Evolutionary conservation across 1,139 yeast species (phyloP).

Genomic region (Scheffersomyces quercinus): DNA sequence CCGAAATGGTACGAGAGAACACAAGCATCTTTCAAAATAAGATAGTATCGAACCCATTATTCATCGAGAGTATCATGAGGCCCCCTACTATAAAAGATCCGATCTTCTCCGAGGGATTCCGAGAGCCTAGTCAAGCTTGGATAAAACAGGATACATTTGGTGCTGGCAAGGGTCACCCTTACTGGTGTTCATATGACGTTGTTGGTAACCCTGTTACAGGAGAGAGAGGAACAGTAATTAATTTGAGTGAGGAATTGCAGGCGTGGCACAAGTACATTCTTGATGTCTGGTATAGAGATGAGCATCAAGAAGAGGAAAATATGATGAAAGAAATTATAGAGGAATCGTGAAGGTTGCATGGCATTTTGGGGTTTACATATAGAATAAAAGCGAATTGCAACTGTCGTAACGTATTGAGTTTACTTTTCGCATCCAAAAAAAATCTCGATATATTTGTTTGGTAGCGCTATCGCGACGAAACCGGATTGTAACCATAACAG

Average conservation of each 20-base stretch:
- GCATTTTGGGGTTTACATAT: no score
- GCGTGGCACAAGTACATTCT: constrained; percentile 9
- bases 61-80: constrained; percentile 20
- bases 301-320: no score
- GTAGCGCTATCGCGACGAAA: not conserved
- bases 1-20: constrained; percentile 6
- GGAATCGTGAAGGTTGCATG: no score
- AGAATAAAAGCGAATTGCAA: no score
- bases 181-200: constrained; percentile 39
- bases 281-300: constrained; percentile 9
- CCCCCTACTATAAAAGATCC: constrained; percentile 23
- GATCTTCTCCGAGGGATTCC: constrained; percentile 13
- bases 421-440: no score
- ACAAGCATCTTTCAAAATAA: constrained; percentile 9
- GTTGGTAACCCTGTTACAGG: constrained; percentile 22
- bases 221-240: constrained; percentile 8
- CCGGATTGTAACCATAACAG: not conserved
- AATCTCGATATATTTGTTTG: not conserved
- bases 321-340: no score
- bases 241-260: constrained; percentile 2
- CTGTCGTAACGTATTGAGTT: no score
- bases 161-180: constrained; percentile 18
- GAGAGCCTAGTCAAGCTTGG: constrained; percentile 32
- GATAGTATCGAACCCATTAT: constrained; percentile 19
- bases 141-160: constrained; percentile 16